Evolutionary conservation across 805 yeast species (phyloP), one percentile per base, ranked within the genome.

Genomic region (Metschnikowia colocasiae): DNA sequence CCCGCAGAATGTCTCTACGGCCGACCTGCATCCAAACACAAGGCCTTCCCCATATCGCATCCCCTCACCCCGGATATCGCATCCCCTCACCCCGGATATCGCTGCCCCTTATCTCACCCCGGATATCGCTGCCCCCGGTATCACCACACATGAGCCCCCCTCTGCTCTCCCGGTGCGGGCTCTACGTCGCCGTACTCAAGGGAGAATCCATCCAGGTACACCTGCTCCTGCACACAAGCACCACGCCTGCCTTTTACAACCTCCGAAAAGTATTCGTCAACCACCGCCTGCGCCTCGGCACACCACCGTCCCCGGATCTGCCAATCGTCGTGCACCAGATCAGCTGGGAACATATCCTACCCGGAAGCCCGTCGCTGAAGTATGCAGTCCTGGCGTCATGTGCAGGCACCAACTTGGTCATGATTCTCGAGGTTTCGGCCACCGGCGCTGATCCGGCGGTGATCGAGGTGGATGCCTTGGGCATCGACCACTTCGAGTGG

Each of bases 401-500:
- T 2, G 61, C 51, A 10, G 51, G 51, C 20, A 44, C 52, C 35
- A 44, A 59, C 1, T 40, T 58, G 18, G 40, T 67, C 15, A 40
- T 65, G 6, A 54, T 69, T 6, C 56, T 61, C 36, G 68, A 60
- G 40, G 48, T 68, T 34, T 37, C 32, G 4, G 32, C 13, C n/a
- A 10, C 15, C 39, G 57, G 41, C 2, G 46, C 46, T 1, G 51
- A 50, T 1, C 74, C 75, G 4, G 60, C 68, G 12, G 46, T 67
- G 16, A 65, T 72, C 10, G 65, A 61, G 35, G 71, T 60, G 44
- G 53, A 48, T 6, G 35, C 50, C 10, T 65, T 63, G 13, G 72
- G 71, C 0, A 61, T 71, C 1, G 62, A 60, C 10, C 50, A 53
- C 9, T 54, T 71, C 37, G 59, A 58, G 42, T 72, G 76, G 76